Evolutionary conservation across 1,139 yeast species (phyloP), one percentile per base, ranked within the genome.

Genomic region (Zygosaccharomyces sapae): DNA sequence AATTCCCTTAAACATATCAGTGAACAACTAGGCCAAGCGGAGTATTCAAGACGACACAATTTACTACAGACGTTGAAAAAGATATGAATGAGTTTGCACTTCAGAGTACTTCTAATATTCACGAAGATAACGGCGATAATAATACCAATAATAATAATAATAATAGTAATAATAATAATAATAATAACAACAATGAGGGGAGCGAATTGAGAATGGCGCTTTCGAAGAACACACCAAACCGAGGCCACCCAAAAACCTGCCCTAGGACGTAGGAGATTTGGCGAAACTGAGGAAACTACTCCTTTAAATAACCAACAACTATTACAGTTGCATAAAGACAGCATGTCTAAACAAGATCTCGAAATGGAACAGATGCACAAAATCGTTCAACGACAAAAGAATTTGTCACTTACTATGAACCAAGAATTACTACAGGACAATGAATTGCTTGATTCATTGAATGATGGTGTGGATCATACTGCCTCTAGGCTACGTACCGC

Each of bases 371-470:
- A 73, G 38, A 68, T 89, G 43, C 73, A 83, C 9, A 66, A 70
- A 22, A 73, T 83, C 0, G 76, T 89, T 2, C 73, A 75, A 5
- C 73, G 83, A 31, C 97, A 89, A 60, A 77, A 78, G 56, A 79
- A 80, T 55, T 73, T 89, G 13, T 96, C 95, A 0, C 69, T 80
- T 44, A 81, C 83, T 0, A 88, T 89, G 55, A 80, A 86, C 57
- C 80, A 78, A 44, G 97, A 89, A 65, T 74, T 89, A 29, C 76
- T 71, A 38, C 78, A 81, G 49, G 97, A 89, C 59, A 88, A 86
- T 61, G 85, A 81, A 50, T 54, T 88, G 51, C 71, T 89, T 48
- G 87, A 83, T 51, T 78, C 77, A 35, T 72, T 89, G 42, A 81
- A 80, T 48, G 72, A 72, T 3, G 82, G 81, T 40, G 82, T 86